phyloP scores from a whole-genome alignment of 2,329 filamentous ascomycete species.

The Botrytis aclada region DNA sequence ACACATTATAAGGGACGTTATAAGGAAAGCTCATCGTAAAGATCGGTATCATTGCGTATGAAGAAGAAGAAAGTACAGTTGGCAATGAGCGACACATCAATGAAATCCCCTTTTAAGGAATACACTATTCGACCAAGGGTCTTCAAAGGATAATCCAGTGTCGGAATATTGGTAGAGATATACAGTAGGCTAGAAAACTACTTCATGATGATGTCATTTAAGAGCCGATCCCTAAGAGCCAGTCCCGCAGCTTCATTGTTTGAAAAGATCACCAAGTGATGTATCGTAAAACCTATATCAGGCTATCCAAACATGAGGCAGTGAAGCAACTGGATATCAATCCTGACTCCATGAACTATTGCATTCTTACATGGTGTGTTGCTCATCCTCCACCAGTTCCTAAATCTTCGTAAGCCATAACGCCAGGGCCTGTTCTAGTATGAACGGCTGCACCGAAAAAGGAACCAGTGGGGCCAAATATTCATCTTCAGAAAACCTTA shows the following conservation, averaged over 20 bases:
- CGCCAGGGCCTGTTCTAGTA: no score
- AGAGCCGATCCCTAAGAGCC: no score
- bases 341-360: no score
- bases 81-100: neutral
- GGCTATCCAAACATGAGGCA: neutral
- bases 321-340: neutral
- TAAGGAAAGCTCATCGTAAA: no score
- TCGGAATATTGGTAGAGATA: neutral
- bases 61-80: neutral
- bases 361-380: neutral
- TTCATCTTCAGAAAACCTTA: neutral
- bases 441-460: neutral
- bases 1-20: fast-evolving
- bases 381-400: neutral
- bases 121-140: neutral
- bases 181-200: neutral
- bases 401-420: neutral
- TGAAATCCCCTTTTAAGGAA: neutral
- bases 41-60: neutral
- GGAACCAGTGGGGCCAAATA: no score
- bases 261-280: no score
- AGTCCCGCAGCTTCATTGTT: no score
- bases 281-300: no score
- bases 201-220: neutral
- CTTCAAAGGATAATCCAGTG: no score